These are phyloP conservation scores for Eucalyptus lansdowneana DNA, from an alignment of 345 rosid species.

Conservation along the genomic window DNA sequence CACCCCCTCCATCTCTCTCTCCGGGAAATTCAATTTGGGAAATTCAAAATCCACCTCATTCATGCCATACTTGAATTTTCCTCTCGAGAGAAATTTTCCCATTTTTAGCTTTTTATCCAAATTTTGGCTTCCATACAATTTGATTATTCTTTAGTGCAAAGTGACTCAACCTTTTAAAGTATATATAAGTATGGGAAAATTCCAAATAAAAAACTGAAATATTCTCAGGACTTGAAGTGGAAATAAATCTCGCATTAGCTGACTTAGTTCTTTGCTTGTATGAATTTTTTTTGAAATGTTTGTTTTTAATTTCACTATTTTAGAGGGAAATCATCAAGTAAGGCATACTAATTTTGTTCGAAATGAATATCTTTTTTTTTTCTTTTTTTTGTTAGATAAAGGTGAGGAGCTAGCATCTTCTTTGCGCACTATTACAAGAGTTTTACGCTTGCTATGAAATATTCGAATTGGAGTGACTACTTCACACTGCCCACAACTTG, in stretches of 20 bases:
- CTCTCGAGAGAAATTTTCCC: not conserved
- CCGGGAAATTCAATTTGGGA: not conserved
- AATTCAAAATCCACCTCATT: not conserved
- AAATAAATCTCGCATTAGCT: too few relatives aligned
- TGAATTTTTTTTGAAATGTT: not conserved
- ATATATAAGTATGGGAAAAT: not conserved
- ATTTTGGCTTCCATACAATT: not conserved
- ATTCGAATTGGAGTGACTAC: not conserved
- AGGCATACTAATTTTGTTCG: not conserved
- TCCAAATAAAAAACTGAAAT: not conserved
- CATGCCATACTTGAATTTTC: not conserved
- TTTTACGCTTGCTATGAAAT: not conserved
- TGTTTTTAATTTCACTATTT: not conserved
- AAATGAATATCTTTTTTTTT: not conserved
- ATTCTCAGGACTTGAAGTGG: not conserved
- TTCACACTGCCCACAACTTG: not conserved
- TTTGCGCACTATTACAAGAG: rapidly evolving
- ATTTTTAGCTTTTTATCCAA: not conserved
- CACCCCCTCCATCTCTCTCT: not conserved
- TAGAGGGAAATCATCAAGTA: not conserved
- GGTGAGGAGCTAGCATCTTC: not conserved
- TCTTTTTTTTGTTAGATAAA: not conserved
- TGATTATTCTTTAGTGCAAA: not conserved
- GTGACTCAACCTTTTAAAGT: not conserved
- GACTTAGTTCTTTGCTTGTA: too few relatives aligned